phyloP scores from a whole-genome alignment of 1,139 yeast species.

The Taiozyma onychis region DNA sequence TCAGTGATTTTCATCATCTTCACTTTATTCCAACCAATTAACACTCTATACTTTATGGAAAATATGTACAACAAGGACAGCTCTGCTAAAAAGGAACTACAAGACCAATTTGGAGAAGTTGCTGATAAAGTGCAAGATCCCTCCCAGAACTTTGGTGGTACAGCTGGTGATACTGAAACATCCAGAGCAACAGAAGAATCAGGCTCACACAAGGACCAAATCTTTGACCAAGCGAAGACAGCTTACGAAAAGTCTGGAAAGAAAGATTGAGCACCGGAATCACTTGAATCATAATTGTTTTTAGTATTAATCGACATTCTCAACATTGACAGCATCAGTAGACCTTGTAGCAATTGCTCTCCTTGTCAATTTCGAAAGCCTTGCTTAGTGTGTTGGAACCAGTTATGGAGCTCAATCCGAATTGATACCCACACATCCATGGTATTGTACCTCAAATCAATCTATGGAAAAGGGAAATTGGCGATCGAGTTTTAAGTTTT shows the following conservation, averaged over 20 bases:
- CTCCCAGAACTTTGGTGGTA: conserved; percentile 11
- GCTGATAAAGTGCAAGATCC: not conserved
- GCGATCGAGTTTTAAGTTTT: too few relatives aligned
- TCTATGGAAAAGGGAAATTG: too few relatives aligned
- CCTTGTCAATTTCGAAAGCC: not conserved
- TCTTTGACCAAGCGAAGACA: conserved; percentile 13
- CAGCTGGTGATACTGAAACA: conserved; percentile 11
- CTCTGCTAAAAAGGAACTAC: not conserved
- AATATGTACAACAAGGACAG: not conserved
- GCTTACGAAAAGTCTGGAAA: conserved; percentile 4
- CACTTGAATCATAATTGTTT: not conserved
- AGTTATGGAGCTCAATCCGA: not conserved
- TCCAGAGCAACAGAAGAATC: conserved; percentile 5
- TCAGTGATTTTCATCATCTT: too few relatives aligned
- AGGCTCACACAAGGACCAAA: conserved; percentile 7
- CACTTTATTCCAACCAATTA: not conserved
- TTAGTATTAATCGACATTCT: not conserved
- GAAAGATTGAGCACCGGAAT: not conserved
- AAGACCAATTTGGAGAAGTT: not conserved
- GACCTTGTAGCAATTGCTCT: not conserved
- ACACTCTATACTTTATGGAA: not conserved
- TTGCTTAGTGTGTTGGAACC: not conserved
- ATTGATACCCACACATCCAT: too few relatives aligned
- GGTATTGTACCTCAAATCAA: not conserved
- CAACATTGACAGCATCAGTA: not conserved